phyloP scores from a whole-genome alignment of 2,329 filamentous ascomycete genomes.

The Myrmaecium sp. region DNA sequence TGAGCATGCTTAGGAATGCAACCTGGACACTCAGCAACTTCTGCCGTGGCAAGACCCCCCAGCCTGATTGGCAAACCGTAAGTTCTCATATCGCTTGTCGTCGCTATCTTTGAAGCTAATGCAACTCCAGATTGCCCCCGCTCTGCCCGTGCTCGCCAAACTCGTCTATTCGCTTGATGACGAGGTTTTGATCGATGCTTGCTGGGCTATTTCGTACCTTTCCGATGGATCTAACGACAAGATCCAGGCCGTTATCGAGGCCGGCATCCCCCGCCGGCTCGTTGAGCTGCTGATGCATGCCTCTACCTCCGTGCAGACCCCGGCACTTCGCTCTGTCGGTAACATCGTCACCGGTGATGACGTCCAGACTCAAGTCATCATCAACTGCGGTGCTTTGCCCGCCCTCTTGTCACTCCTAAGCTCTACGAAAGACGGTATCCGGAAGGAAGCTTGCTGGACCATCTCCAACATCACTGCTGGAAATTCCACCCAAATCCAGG shows the following conservation, averaged over 20 bases:
- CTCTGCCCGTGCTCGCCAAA: constrained; percentile 87
- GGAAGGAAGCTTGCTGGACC: constrained; percentile 99
- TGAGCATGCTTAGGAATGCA: constrained; percentile 97
- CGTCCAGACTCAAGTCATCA: constrained; percentile 97
- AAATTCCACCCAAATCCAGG: constrained; percentile 94
- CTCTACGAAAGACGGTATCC: constrained; percentile 96
- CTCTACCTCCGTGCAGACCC: constrained; percentile 95
- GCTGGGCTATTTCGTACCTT: constrained; percentile 98
- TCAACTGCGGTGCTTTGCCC: constrained; percentile 88
- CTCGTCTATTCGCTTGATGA: constrained; percentile 97
- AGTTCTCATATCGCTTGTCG: constrained; percentile 21
- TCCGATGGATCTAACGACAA: constrained; percentile 98
- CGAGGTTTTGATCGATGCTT: constrained; percentile 94
- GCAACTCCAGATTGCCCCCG: constrained; percentile 61
- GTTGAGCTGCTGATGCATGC: constrained; percentile 97
- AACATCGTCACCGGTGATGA: constrained; percentile 99
- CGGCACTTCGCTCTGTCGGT: constrained; percentile 87
- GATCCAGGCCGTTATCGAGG: constrained; percentile 97
- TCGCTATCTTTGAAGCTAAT: constrained; percentile 6
- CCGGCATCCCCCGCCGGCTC: constrained; percentile 85
- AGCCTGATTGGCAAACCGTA: constrained; percentile 94
- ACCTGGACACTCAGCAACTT: constrained; percentile 99
- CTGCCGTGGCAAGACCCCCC: constrained; percentile 96
- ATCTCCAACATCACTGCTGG: constrained; percentile 98
- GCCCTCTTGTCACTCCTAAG: constrained; percentile 86